These are phyloP conservation scores for Didymella keratinophila DNA, from an alignment of 2,329 filamentous ascomycete genomes.

Conservation along the genomic window DNA sequence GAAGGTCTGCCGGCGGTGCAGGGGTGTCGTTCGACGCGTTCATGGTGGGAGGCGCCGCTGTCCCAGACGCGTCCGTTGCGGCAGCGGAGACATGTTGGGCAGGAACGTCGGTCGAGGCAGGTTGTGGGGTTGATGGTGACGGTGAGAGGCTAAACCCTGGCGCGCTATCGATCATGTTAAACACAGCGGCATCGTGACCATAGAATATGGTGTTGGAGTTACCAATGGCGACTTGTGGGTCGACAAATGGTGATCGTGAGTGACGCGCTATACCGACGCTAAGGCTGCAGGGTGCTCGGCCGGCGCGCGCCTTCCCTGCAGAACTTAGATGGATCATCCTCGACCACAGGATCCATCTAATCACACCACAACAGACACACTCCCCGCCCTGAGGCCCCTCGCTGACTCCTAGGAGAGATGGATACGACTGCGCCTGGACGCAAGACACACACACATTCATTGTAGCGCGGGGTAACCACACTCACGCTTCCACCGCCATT, in stretches of 20 bases:
- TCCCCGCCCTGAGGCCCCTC: slow-evolving; percentile 25
- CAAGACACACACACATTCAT: slow-evolving; percentile 1
- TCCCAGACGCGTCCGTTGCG: slow-evolving; percentile 24
- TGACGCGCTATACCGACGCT: slow-evolving; percentile 26
- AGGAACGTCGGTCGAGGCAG: slow-evolving; percentile 8
- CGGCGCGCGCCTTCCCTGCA: slow-evolving; percentile 6
- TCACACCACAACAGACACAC: slow-evolving; percentile 34
- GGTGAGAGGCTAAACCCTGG: slow-evolving; percentile 26
- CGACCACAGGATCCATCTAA: slow-evolving; percentile 20
- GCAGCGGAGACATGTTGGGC: slow-evolving; percentile 24
- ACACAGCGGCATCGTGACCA: slow-evolving; percentile 28
- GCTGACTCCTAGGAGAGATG: slow-evolving; percentile 17
- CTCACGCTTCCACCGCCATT: slow-evolving; percentile 30
- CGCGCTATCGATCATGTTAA: slow-evolving; percentile 35
- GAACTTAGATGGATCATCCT: slow-evolving; percentile 26
- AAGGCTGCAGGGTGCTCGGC: slow-evolving; percentile 3
- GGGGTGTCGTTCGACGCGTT: slow-evolving; percentile 12
- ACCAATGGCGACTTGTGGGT: slow-evolving; percentile 15
- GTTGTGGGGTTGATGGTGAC: slow-evolving; percentile 17
- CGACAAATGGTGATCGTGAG: slow-evolving; percentile 24
- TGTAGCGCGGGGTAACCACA: slow-evolving; percentile 13
- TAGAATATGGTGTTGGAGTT: slow-evolving; percentile 6
- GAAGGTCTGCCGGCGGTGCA: slow-evolving; percentile 13
- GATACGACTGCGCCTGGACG: slow-evolving; percentile 2
- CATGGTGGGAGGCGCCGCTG: slow-evolving; percentile 26